Percentiles rank a stretch among this genome's conserved stretches.
Evolutionary conservation across 176 grass and related monocot genomes (phyloP).

Genomic region (Oryza longistaminata): DNA sequence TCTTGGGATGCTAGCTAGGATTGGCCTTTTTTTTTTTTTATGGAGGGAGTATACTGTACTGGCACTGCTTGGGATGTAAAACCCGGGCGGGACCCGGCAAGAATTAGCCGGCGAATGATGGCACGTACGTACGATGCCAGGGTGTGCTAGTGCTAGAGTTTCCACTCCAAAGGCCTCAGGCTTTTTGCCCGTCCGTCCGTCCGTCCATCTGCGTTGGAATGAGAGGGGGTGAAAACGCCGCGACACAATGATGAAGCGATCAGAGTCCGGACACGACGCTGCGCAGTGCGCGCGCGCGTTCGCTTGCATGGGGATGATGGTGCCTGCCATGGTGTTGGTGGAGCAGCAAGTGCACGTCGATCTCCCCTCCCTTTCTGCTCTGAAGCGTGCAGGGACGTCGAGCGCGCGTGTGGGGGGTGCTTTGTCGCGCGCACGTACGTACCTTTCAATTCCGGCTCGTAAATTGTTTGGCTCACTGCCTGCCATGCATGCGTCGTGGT

Average conservation of each 20-base stretch:
- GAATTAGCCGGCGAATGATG: slow-evolving; percentile 15
- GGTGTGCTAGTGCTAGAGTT: slow-evolving; percentile 26
- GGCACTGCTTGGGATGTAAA: no score
- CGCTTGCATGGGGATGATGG: neutral
- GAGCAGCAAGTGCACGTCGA: neutral
- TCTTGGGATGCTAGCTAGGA: no score
- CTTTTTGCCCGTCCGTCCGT: neutral
- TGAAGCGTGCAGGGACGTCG: slow-evolving; percentile 6
- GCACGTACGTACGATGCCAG: neutral
- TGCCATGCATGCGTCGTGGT: neutral
- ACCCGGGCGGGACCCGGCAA: no score
- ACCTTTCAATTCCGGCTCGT: neutral
- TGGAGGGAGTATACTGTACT: no score
- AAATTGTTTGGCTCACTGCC: neutral
- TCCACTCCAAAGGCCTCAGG: slow-evolving; percentile 34
- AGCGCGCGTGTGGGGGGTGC: neutral
- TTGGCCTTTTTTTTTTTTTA: no score
- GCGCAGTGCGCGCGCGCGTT: neutral
- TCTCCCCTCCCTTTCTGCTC: neutral
- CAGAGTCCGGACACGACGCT: slow-evolving; percentile 2
- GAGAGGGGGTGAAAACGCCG: neutral
- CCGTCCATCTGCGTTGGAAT: neutral
- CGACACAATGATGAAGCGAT: slow-evolving; percentile 41
- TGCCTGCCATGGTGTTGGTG: neutral
- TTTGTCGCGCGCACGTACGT: neutral